Conservation (phyloP, 169 alveolate species). For the Plasmodium sp. region DNA sequence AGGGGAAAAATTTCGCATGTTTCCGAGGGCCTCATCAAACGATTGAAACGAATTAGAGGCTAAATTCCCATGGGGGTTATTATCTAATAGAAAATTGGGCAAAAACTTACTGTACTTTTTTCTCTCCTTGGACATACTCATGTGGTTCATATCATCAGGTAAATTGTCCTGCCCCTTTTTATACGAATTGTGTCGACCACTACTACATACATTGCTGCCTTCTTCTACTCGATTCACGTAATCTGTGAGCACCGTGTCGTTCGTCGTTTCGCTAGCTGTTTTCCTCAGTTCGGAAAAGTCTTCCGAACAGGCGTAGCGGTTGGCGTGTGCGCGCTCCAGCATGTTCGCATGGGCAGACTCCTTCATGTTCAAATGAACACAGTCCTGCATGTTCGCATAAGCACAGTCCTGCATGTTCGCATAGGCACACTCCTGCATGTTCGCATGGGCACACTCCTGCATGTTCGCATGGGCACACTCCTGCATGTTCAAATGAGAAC, state of each 20-base stretch:
- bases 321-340: background rate
- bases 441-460: no score
- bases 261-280: constrained; percentile 62
- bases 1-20: background rate
- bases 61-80: background rate
- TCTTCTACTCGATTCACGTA: constrained; percentile 21
- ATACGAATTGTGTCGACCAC: background rate
- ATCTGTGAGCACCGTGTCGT: constrained; percentile 25
- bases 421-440: no score
- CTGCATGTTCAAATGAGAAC: background rate
- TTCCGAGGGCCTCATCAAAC: background rate
- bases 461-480: no score
- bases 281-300: constrained; percentile 35
- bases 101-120: constrained; percentile 3
- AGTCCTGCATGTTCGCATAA: no score
- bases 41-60: constrained; percentile 48
- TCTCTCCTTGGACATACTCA: constrained; percentile 1
- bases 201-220: background rate
- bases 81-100: constrained; percentile 60
- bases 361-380: no score
- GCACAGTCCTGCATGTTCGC: no score
- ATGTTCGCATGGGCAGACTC: background rate
- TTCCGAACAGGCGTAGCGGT: background rate
- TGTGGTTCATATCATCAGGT: constrained; percentile 22
- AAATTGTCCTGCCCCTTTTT: background rate